Conservation (phyloP, 768 basidiomycete genomes). For the Tylopilus subfusipes region DNA sequence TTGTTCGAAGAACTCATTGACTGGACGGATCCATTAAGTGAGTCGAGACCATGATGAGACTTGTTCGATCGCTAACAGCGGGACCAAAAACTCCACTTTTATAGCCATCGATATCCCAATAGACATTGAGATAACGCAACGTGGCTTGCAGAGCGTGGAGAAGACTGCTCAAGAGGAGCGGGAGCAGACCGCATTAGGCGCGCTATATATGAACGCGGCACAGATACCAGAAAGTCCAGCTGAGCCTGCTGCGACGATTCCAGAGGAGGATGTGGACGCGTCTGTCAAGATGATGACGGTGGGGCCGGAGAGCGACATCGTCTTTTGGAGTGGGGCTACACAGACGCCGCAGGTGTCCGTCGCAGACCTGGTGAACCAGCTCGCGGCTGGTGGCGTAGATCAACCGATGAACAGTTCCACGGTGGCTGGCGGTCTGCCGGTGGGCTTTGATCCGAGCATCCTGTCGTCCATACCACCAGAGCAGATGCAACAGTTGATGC, state of each 20-base stretch:
- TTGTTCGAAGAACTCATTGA: slow-evolving; percentile 84
- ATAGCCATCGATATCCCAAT: slow-evolving; percentile 62
- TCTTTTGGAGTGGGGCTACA: slow-evolving; percentile 57
- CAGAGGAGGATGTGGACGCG: slow-evolving; percentile 68
- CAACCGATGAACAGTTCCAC: slow-evolving; percentile 37
- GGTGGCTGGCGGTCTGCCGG: slow-evolving; percentile 29
- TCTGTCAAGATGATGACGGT: slow-evolving; percentile 63
- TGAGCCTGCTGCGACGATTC: slow-evolving; percentile 57
- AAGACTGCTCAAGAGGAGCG: slow-evolving; percentile 69
- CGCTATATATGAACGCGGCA: slow-evolving; percentile 64
- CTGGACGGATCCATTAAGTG: slow-evolving; percentile 81
- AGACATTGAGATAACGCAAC: slow-evolving; percentile 49
- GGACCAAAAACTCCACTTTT: background rate
- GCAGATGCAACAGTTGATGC: slow-evolving; percentile 61
- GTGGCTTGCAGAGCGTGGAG: slow-evolving; percentile 70
- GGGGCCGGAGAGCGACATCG: slow-evolving; percentile 61
- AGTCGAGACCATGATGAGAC: slow-evolving; percentile 34
- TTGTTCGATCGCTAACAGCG: slow-evolving; percentile 22
- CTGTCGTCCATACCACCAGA: slow-evolving; percentile 48
- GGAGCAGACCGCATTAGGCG: slow-evolving; percentile 72
- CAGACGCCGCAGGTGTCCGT: slow-evolving; percentile 44
- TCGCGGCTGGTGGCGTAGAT: slow-evolving; percentile 45
- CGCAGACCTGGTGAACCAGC: slow-evolving; percentile 66
- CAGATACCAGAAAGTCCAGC: slow-evolving; percentile 79
- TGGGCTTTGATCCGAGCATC: slow-evolving; percentile 42